These are phyloP conservation scores for Candida anglica DNA, from an alignment of 805 yeast species.

Conservation along the genomic window DNA sequence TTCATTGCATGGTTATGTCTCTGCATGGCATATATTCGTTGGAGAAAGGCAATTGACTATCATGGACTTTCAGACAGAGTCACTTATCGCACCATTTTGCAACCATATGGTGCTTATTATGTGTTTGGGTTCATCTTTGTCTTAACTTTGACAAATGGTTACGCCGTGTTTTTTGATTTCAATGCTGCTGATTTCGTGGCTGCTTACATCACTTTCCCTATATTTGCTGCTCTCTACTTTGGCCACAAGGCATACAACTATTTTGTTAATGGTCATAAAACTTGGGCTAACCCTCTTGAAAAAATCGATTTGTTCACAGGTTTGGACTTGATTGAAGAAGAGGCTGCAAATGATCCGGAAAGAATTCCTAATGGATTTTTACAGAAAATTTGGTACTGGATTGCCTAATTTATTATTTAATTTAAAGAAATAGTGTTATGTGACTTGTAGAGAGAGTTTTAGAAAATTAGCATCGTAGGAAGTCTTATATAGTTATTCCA, in stretches of 20 bases:
- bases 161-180: slow-evolving; percentile 60
- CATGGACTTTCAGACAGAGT: slow-evolving; percentile 52
- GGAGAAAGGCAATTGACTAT: slow-evolving; percentile 58
- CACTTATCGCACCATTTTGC: slow-evolving; percentile 52
- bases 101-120: slow-evolving; percentile 57
- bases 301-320: slow-evolving; percentile 62
- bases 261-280: slow-evolving; percentile 17
- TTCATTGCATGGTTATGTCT: slow-evolving; percentile 60
- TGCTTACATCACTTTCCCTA: slow-evolving; percentile 65
- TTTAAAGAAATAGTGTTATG: no score
- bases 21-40: slow-evolving; percentile 51
- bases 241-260: slow-evolving; percentile 53
- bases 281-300: slow-evolving; percentile 47
- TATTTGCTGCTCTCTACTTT: slow-evolving; percentile 47
- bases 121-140: slow-evolving; percentile 46
- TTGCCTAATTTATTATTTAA: slow-evolving; percentile 38
- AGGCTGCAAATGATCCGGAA: slow-evolving; percentile 35
- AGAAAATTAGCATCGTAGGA: no score
- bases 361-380: slow-evolving; percentile 36
- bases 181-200: slow-evolving; percentile 59
- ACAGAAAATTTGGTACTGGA: slow-evolving; percentile 48
- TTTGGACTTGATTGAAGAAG: slow-evolving; percentile 55
- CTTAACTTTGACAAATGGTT: slow-evolving; percentile 67
- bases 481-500: no score
- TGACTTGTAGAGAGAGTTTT: no score